Evolutionary conservation across 306 rosid genomes (phyloP), one percentile per base, ranked within the genome.

Genomic region (Glycine tomentella): DNA sequence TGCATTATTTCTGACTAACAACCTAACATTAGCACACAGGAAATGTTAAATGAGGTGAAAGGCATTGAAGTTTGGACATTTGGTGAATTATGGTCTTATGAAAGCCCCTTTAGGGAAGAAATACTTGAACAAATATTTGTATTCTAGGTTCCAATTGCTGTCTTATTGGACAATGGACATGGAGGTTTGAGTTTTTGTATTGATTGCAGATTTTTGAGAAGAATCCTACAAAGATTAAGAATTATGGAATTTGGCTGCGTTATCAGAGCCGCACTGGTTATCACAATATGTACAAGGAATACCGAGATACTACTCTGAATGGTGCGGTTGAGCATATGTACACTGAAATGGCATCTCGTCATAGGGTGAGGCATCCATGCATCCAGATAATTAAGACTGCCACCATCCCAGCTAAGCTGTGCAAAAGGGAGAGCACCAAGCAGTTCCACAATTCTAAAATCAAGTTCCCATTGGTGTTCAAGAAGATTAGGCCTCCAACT

Each of bases 341-440:
- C 88, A 91, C 38, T 6, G 98, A 93, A 84, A 91, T 93, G 98
- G 98, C 91, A 4, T 93, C 98, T 11, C 97, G 98, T 68, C 98
- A 93, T 38, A 86, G 98, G 63, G 98, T 93, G 70, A 86, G 98
- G 86, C 76, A 15, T 64, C 98, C 97, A 0, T 94, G 98, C 91
- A 94, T 94, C 76, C 97, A 94, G 80, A 94, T 94, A 83, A 94
- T 94, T 8, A 94, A 92, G 89, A 94, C 97, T n/a, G 98, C 98
- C 3, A 94, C 95, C 4, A 74, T 94, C 69, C 91, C 95, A 0
- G 98, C 98, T 12, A 92, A 88, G 74, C 84, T 93, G 42, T 94
- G 98, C 95, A 94, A 94, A 84, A 94, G 98, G 85, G 98, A 94
- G 82, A 88, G 93, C 87, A 89, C 94, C 71, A 92, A 94, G 88